phyloP scores from a whole-genome alignment of 768 basidiomycete species.

The Termitomyces sp. region DNA sequence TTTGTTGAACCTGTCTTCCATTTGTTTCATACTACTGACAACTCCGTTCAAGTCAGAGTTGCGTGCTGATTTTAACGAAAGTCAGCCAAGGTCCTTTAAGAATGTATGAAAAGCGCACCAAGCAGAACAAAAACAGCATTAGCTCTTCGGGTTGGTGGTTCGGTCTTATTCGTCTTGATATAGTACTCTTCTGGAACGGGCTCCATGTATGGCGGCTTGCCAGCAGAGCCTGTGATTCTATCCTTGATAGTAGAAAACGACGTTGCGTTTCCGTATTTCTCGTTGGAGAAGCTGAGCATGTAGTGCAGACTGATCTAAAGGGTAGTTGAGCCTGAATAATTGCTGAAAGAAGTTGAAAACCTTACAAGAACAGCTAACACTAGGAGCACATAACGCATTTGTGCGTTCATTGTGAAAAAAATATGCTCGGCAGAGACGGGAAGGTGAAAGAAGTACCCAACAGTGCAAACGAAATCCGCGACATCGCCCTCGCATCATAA shows the following conservation, averaged over 20 bases:
- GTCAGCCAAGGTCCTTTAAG: background rate
- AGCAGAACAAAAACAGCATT: conserved; percentile 84
- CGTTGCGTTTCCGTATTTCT: conserved; percentile 56
- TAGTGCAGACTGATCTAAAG: conserved; percentile 51
- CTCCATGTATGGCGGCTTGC: conserved; percentile 45
- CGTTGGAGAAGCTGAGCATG: conserved; percentile 60
- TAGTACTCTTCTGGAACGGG: conserved; percentile 59
- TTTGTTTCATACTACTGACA: conserved; percentile 60
- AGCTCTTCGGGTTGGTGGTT: conserved; percentile 51
- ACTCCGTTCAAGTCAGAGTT: conserved; percentile 58
- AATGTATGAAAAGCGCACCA: conserved; percentile 22
- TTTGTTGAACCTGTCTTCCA: conserved; percentile 90
- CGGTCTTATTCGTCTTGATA: conserved; percentile 27
- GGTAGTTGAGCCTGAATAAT: background rate
- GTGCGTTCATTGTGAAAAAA: conserved; percentile 43
- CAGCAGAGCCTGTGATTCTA: conserved; percentile 21
- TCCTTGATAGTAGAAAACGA: conserved; percentile 41
- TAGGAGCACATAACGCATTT: conserved; percentile 48
- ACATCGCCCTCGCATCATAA: background rate
- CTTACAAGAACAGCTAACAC: conserved; percentile 42
- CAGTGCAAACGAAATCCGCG: background rate
- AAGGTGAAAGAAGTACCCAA: background rate
- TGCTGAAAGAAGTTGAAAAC: background rate
- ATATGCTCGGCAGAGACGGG: conserved; percentile 6
- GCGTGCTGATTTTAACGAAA: conserved; percentile 31